Base-by-base conservation (phyloP, 495 filamentous ascomycete genomes). In the Endocarpon pusillum region DNA sequence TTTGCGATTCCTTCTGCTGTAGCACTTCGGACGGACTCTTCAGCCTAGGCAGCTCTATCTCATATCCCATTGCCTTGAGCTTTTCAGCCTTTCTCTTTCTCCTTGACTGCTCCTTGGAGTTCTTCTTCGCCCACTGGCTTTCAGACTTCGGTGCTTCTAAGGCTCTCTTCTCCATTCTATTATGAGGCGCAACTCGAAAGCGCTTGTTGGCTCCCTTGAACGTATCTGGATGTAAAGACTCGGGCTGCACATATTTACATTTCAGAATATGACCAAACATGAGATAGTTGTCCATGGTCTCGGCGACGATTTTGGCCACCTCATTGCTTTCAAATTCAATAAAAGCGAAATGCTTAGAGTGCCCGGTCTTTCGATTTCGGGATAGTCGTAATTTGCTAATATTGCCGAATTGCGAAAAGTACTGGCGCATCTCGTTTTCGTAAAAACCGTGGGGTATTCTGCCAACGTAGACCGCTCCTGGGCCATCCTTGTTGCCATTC, bases 281-380 rank as follows among this genome's bases (percentile, higher is more conserved):
- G 11, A 96, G 75, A 51, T 97, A 97, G 58, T 89, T 94, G 59
- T 96, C 69, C 91, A 96, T 97, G 2, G 89, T 94, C 43, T 76
- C 75, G 11, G 80, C 77, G 31, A 87, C 89, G 42, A 96, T 82
- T 47, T 80, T 71, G 36, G 87, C 86, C 19, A 92, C 86, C 19
- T 74, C 68, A 24, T 60, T 52, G 29, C 74, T 76, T 15, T 67
- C 64, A 49, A 97, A 97, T 51, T 96, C 81, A 44, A 97, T 65
- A 53, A 93, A 96, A 6, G 83, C 89, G 47, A 78, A 89, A 62
- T 96, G 89, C 58, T 81, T 87, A 44, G 75, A 81, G 23, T 68
- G 65, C 33, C 91, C 89, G 16, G 84, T 94, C 50, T 76, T 75
- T 44, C 71, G 75, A 66, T 92, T 94, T 38, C 91, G 81, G 3